Conservation (phyloP, 225 moss, liverwort and hornwort genomes). For the Physcomitrellopsis africana region DNA sequence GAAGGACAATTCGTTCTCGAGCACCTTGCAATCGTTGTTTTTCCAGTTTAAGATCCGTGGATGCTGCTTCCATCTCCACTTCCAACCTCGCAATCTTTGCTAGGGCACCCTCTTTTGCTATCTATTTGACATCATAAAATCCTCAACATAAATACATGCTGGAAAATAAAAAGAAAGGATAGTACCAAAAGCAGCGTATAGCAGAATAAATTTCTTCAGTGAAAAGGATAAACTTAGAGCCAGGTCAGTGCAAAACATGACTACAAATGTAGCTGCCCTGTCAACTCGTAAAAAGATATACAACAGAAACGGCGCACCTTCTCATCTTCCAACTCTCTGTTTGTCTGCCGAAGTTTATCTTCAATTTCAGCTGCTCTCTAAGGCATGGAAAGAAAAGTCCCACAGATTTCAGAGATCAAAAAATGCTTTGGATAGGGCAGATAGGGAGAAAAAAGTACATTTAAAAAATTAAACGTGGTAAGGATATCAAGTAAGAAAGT, state of each 20-base stretch:
- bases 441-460: not conserved
- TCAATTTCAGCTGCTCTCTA: constrained; percentile 74
- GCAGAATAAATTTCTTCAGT: not conserved
- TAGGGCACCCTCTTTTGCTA: constrained; percentile 61
- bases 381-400: constrained; percentile 6
- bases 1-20: constrained; percentile 96
- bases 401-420: constrained; percentile 15
- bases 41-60: constrained; percentile 78
- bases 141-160: not conserved
- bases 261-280: not conserved
- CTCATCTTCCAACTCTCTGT: constrained; percentile 69
- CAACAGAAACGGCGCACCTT: constrained; percentile 51
- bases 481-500: too few relatives aligned
- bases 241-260: not conserved
- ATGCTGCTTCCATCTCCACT: constrained; percentile 83
- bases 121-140: constrained; percentile 40
- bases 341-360: constrained; percentile 56
- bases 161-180: not conserved
- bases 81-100: constrained; percentile 69
- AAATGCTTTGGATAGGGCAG: not conserved
- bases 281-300: not conserved
- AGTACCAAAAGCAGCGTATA: not conserved
- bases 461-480: not conserved
- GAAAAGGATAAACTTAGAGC: not conserved
- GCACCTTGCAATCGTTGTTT: constrained; percentile 97